Evolutionary conservation across 805 yeast species (phyloP), one percentile per base, ranked within the genome.

Genomic region (Ogataea henricii): DNA sequence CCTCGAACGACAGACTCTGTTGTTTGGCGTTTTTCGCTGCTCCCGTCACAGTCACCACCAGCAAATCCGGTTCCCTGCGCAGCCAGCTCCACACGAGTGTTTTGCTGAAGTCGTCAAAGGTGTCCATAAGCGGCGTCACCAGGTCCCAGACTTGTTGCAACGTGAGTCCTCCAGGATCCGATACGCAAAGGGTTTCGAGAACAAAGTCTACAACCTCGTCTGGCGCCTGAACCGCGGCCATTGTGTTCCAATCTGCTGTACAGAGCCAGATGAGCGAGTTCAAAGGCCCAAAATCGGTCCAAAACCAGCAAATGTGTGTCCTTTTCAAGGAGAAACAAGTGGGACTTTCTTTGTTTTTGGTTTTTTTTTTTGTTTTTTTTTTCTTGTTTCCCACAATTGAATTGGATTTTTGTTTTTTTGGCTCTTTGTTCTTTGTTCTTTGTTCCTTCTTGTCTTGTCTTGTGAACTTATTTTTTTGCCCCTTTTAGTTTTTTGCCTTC

Each of bases 81-180:
- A 73, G 51, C 77, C 78, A 73, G 4, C 57, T 57, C 67, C 73
- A 73, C 0, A 68, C 55, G 17, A 72, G 53, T 6, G 53, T 46
- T 48, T 68, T 69, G 36, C 60, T 63, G 25, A 67, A 55, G 2
- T 61, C 64, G 46, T 71, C 70, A 4, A 67, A 40, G 6, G 45
- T 37, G 0, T 44, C 43, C 3, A 60, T 46, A 17, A 56, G 51
- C 1, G 49, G 39, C 13, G 51, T 42, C 10, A 54, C 53, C 14
- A 68, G 46, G 7, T 53, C 55, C 77, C 77, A 74, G 9, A 73
- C 46, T 5, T 63, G 54, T 2, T 35, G 40, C 21, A 69, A 49
- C 0, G 63, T 25, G 9, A 69, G 57, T 13, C 76, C 76, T 1
- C 47, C 45, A 3, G 66, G 57, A 10, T 67, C 70, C 20, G 60